These are phyloP conservation scores for Rosa chinensis DNA, from an alignment of 306 rosid genomes.

Conservation along the genomic window DNA sequence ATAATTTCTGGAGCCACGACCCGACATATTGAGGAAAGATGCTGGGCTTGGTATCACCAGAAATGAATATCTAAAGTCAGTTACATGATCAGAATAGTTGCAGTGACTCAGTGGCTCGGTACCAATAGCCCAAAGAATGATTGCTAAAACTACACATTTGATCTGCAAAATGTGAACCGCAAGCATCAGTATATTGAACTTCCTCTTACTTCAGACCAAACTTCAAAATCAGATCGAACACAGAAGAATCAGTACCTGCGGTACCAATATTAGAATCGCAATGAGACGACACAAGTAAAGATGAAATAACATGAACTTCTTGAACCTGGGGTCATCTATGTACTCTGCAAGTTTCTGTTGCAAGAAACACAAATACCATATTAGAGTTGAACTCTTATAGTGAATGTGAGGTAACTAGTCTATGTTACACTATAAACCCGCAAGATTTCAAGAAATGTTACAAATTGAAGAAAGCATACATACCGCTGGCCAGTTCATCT, in stretches of 20 bases:
- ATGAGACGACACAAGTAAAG: conserved; percentile 37
- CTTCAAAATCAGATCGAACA: background rate
- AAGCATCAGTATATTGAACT: background rate
- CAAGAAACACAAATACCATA: conserved; percentile 3
- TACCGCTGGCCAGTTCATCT: conserved; percentile 44
- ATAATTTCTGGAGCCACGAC: conserved; percentile 14
- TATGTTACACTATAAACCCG: background rate
- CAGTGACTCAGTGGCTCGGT: conserved; percentile 20
- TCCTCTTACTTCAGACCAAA: background rate
- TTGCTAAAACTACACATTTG: conserved; percentile 28
- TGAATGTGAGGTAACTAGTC: background rate
- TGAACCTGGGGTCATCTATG: conserved; percentile 32
- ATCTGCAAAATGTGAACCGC: conserved; percentile 31
- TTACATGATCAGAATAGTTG: conserved; percentile 17
- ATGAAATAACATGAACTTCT: conserved; percentile 36
- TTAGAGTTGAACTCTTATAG: background rate
- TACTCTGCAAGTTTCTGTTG: conserved; percentile 37
- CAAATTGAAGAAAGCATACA: conserved; percentile 23
- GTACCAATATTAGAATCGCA: conserved; percentile 38
- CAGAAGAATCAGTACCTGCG: conserved; percentile 37
- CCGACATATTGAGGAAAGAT: background rate
- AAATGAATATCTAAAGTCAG: conserved; percentile 44
- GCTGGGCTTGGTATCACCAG: conserved; percentile 26
- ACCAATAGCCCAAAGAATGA: conserved; percentile 33
- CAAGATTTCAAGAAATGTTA: background rate